Evolutionary conservation across 1,284 basidiomycete genomes (phyloP), one percentile per base, ranked within the genome.

Genomic region (Sanghuangporus baumii): DNA sequence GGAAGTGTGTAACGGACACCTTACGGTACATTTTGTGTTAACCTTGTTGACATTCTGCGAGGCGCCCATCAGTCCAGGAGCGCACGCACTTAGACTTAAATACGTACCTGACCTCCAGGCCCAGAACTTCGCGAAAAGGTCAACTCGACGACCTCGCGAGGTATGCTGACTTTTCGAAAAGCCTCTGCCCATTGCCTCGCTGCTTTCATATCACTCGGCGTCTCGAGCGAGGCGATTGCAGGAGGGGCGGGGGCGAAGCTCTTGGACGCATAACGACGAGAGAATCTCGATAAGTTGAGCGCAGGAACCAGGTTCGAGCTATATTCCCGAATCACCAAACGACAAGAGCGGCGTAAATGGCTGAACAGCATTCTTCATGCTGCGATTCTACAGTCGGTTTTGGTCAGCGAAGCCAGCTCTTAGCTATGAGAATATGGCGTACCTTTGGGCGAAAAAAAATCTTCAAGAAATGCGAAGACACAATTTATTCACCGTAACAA

Each of bases 41-140:
- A 91, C 81, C 73, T 91, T 92, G 70, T 92, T 92, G 48, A 92
- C 89, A 66, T 92, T 89, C 89, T 92, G 67, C 18, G 38, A 37
- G 52, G 16, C 34, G 18, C 31, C 8, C 2, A 36, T 31, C 37
- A 37, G 7, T 0, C 50, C 40, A 41, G 40, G 4, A 46, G 16
- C 6, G 43, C 16, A n/a, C 3, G 20, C 16, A 46, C 2, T 31
- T 31, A 51, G 16, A 9, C 55, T 31, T 26, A 18, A 55, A 40
- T 36, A 16, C 20, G 43, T 61, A 89, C 89, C 81, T 91, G 89
- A 12, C 89, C 89, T 37, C 89, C 89, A 8, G 89, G 89, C 26
- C 89, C 89, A 6, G 89, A 90, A 67, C 89, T 91, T 57, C 88
- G 77, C 2, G 88, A 83, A 70, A 87, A 91, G 0, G 81, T 77